Evolutionary conservation across 495 filamentous ascomycete genomes (phyloP).

Genomic region (Aspergillus avenaceus): DNA sequence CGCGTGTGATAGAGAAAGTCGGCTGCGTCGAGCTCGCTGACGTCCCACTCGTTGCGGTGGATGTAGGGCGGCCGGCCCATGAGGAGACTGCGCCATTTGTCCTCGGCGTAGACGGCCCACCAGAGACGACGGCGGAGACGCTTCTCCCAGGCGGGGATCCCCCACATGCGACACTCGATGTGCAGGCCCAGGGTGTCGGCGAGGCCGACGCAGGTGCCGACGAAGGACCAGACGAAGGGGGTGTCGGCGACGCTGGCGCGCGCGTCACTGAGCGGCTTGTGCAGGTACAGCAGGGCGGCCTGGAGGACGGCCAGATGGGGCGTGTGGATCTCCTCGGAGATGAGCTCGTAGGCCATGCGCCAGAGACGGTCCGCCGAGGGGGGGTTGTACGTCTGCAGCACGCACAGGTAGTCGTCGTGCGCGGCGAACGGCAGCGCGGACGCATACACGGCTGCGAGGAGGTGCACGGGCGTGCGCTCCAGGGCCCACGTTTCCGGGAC

Average conservation of each 20-base stretch:
- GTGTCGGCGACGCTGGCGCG: constrained; percentile 23
- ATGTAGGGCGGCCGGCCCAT: constrained; percentile 81
- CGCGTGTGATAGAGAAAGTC: constrained; percentile 54
- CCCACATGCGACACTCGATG: constrained; percentile 82
- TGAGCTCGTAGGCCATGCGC: constrained; percentile 29
- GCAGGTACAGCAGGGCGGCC: constrained; percentile 31
- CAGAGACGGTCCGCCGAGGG: constrained; percentile 25
- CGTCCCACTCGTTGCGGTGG: constrained; percentile 77
- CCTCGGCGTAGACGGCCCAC: constrained; percentile 90
- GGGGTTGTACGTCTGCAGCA: constrained; percentile 25
- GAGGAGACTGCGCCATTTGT: constrained; percentile 88
- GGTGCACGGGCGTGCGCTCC: constrained; percentile 22
- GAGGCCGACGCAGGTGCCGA: constrained; percentile 31
- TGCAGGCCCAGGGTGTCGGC: constrained; percentile 64
- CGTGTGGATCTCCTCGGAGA: constrained; percentile 32
- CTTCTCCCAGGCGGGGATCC: constrained; percentile 82
- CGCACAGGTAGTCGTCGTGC: constrained; percentile 29
- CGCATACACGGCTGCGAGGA: constrained; percentile 35
- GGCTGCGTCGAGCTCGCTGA: constrained; percentile 58
- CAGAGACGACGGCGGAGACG: constrained; percentile 79
- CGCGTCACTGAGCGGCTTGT: constrained; percentile 20
- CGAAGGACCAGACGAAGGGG: constrained; percentile 33
- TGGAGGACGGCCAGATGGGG: constrained; percentile 32
- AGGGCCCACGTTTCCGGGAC: constrained; percentile 17
- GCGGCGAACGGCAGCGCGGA: constrained; percentile 29